Evolutionary conservation across 2,329 filamentous ascomycete genomes (phyloP), one percentile per base, ranked within the genome.

Genomic region (Periconia sp.): DNA sequence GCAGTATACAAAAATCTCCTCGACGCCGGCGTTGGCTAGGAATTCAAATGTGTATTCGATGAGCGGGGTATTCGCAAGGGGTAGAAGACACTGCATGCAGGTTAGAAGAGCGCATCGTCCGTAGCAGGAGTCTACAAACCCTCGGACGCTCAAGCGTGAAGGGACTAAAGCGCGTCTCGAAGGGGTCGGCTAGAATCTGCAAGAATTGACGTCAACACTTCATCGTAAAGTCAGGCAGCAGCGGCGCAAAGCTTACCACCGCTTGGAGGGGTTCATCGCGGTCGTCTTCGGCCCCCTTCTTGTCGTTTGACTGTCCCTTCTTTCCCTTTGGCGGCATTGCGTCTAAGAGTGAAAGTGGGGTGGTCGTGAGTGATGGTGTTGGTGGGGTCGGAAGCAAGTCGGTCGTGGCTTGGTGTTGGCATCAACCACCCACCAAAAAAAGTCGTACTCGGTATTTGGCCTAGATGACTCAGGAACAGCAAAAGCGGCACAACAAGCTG

Each of bases 41-140:
- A 96, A 97, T 70, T 97, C 92, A 66, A 97, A 86, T 3, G 93
- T 97, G 74, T 99, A 97, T 75, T 99, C 94, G 76, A 99, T 96
- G 58, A 99, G 81, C 35, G 94, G 93, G 1, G 88, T 92, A 74
- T 97, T 97, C 55, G 91, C 94, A 55, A 99, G 82, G 11, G 93
- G 92, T 7, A 99, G 82, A 31, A 99, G 87, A 79, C 94, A 97
- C 90, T 95, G 66, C 30, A 45, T 48, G 49, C 45, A 35, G 17
- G 41, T 43, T 54, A 73, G 68, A 37, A 54, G 47, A 19, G 37
- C 27, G 41, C 11, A 46, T 20, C 27, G 30, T 41, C 50, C n/a
- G 23, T 20, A 33, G 13, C 20, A 11, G 10, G 33, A 17, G 48
- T 40, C 20, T 57, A 76, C 83, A 68, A 81, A 94, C 91, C 81